Conservation (phyloP, 1,139 yeast genomes). For the Schizosaccharomyces versatilis region DNA sequence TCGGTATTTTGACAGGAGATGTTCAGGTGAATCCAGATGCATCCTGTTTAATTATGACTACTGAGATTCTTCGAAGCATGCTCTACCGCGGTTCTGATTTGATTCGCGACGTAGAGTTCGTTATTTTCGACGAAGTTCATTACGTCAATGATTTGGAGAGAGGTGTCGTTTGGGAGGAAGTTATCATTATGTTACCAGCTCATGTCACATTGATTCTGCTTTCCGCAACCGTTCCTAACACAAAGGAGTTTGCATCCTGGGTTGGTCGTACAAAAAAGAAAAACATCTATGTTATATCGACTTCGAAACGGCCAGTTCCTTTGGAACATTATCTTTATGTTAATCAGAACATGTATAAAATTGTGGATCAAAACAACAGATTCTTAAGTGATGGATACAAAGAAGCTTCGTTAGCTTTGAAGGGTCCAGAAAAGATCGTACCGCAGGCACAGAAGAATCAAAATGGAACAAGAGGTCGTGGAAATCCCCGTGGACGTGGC, state of each 20-base stretch:
- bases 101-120: constrained; percentile 91
- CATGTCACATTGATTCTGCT: constrained; percentile 72
- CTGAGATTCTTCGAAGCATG: constrained; percentile 89
- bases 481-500: constrained; percentile 19
- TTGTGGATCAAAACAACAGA: constrained; percentile 50
- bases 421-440: constrained; percentile 11
- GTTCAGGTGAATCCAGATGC: constrained; percentile 96
- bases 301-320: constrained; percentile 91
- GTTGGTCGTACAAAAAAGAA: constrained; percentile 90
- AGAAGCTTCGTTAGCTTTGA: constrained; percentile 13
- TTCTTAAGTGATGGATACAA: constrained; percentile 34
- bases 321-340: constrained; percentile 74
- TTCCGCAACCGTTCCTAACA: constrained; percentile 94
- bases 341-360: constrained; percentile 39
- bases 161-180: constrained; percentile 99
- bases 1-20: constrained; percentile 93
- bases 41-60: constrained; percentile 88
- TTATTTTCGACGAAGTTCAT: constrained; percentile 91
- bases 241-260: constrained; percentile 96
- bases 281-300: constrained; percentile 84
- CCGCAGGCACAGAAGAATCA: not conserved
- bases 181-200: constrained; percentile 86
- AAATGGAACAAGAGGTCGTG: constrained; percentile 14
- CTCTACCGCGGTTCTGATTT: constrained; percentile 87
- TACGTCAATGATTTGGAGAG: constrained; percentile 87